Evolutionary conservation across 305 asterid species (phyloP).

Genomic region (Ilex paraguariensis): DNA sequence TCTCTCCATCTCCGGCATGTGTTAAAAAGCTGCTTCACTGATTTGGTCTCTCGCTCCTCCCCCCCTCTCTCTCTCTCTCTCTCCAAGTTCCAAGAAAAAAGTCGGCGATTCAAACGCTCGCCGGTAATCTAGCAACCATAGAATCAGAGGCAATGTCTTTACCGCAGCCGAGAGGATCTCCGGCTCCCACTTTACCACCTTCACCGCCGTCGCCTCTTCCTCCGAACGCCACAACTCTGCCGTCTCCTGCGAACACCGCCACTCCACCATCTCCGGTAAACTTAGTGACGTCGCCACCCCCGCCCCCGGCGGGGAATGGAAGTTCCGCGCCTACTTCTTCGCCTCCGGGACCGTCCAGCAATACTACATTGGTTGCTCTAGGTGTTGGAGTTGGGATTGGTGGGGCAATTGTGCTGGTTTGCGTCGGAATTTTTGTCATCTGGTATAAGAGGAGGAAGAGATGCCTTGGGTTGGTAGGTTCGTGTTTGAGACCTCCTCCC

Average conservation of each 20-base stretch:
- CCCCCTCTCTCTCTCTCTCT: too few species aligned
- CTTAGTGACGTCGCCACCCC: constrained; percentile 19
- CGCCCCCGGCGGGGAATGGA: constrained; percentile 26
- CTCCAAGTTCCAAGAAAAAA: too few species aligned
- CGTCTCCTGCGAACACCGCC: not conserved
- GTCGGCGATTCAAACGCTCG: too few species aligned
- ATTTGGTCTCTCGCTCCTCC: too few species aligned
- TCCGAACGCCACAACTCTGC: not conserved
- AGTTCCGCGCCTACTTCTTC: constrained; percentile 3
- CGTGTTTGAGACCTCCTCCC: constrained; percentile 22
- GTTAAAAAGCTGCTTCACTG: too few species aligned
- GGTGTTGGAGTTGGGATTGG: constrained; percentile 89
- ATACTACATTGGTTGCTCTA: constrained; percentile 54
- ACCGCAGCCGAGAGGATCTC: constrained; percentile 31
- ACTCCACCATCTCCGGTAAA: constrained; percentile 32
- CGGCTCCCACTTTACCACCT: constrained; percentile 14
- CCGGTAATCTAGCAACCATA: too few species aligned
- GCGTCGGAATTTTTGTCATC: constrained; percentile 54
- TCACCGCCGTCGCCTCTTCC: constrained; percentile 2
- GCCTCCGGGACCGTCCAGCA: constrained; percentile 13
- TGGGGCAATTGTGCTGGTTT: constrained; percentile 56
- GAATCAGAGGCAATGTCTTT: constrained; percentile 38
- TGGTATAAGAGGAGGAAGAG: constrained; percentile 68
- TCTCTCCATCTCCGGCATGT: too few species aligned
- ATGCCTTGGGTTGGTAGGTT: constrained; percentile 30